Percentiles rank a stretch among this genome's conserved stretches.
Conservation (phyloP, 192 early-diverging fungal genomes). For the Phlyctochytrium arcticum region DNA sequence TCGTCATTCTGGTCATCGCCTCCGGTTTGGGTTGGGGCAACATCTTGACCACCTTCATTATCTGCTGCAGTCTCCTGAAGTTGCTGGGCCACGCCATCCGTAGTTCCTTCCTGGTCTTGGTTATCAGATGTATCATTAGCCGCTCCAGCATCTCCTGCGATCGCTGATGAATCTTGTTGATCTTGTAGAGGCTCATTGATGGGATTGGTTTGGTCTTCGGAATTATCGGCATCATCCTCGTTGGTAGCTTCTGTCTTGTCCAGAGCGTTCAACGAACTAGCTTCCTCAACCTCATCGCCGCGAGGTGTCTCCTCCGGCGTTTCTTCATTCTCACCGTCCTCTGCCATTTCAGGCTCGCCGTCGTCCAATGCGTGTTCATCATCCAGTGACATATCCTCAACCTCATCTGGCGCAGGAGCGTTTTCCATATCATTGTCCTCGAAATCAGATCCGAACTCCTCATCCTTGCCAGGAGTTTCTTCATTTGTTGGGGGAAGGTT, state of each 20-base stretch:
- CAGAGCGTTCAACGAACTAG: too few species aligned
- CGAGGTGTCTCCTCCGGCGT: slow-evolving; percentile 24
- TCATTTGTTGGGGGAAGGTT: slow-evolving; percentile 40
- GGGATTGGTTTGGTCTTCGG: too few species aligned
- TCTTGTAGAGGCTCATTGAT: too few species aligned
- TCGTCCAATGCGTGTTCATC: too few species aligned
- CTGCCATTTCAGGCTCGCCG: too few species aligned
- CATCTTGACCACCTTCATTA: slow-evolving; percentile 16
- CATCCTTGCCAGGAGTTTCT: slow-evolving; percentile 25
- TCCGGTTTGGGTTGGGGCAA: not conserved
- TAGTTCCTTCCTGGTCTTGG: slow-evolving; percentile 34
- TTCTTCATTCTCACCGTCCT: slow-evolving; percentile 31
- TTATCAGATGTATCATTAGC: slow-evolving; percentile 42
- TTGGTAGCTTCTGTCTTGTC: too few species aligned
- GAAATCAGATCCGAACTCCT: slow-evolving; percentile 40
- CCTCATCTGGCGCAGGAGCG: slow-evolving; percentile 28
- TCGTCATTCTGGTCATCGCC: not conserved
- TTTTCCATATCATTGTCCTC: slow-evolving; percentile 38
- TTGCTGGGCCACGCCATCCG: slow-evolving; percentile 55
- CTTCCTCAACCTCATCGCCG: slow-evolving; percentile 18
- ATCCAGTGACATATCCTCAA: too few species aligned
- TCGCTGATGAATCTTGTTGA: too few species aligned
- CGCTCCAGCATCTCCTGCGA: too few species aligned
- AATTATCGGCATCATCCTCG: too few species aligned
- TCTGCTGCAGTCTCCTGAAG: slow-evolving; percentile 32